These are phyloP conservation scores for Annulohypoxylon stygium DNA, from an alignment of 495 filamentous ascomycete species.

Conservation along the genomic window DNA sequence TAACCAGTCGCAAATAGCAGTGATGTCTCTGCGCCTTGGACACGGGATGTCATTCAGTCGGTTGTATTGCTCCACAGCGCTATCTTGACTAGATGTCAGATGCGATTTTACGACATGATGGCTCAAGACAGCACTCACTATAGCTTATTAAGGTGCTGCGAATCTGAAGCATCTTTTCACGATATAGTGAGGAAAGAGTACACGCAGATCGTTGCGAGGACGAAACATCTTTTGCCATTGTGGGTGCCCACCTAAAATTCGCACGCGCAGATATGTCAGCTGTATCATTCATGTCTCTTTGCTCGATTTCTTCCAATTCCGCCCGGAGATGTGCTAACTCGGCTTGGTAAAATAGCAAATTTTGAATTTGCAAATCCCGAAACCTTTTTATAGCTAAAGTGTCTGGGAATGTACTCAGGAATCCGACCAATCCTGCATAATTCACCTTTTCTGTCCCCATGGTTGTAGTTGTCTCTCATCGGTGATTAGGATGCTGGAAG, in stretches of 20 bases:
- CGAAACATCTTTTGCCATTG: background rate
- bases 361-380: slow-evolving; percentile 1
- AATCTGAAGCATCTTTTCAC: slow-evolving; percentile 8
- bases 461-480: too few species aligned
- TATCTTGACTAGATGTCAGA: background rate
- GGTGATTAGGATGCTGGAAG: too few species aligned
- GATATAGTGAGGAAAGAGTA: background rate
- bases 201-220: background rate
- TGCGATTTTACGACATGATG: background rate
- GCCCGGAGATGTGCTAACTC: slow-evolving; percentile 1
- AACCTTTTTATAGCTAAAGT: background rate
- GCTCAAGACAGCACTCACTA: background rate
- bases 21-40: too few species aligned
- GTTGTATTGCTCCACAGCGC: background rate
- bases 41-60: slow-evolving; percentile 1
- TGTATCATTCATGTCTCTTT: background rate
- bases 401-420: background rate
- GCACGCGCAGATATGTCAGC: background rate
- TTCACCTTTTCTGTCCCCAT: slow-evolving; percentile 2
- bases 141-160: slow-evolving; percentile 3
- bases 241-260: background rate
- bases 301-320: slow-evolving; percentile 4
- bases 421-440: background rate
- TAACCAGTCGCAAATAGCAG: too few species aligned
- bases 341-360: slow-evolving; percentile 10